Base-by-base conservation (phyloP, 176 grass and related monocot genomes). In the sorghum (Sorghum bicolor) region DNA sequence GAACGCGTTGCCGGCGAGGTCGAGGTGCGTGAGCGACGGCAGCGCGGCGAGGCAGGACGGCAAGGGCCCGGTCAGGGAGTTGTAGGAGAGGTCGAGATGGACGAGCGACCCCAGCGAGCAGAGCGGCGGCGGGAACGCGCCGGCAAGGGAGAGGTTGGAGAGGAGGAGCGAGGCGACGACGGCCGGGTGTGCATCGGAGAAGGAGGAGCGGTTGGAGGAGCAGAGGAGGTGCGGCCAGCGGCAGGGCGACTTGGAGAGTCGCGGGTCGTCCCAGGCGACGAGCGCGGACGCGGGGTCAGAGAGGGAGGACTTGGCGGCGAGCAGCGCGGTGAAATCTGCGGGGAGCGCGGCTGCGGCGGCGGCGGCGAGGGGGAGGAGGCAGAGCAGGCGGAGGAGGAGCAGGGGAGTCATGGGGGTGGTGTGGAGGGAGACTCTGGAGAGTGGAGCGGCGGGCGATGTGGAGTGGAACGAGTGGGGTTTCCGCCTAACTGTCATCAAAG, bases 21-120 rank as follows among this genome's bases (percentile, higher is more conserved):
- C 91, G 62, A 98, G 92, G 64, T 86, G 74, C 10, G 24, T 2
- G 48, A 98, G 57, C 32, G 85, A 82, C 4, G 83, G 85, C 52
- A 95, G 73, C 45, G 78, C 39, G 28, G 93, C 78, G 29, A 98
- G 85, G 8, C 83, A 85, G 45, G 64, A 10, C 0, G 93, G 96
- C 19, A 95, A 77, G 5, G 80, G 32, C 0, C 96, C 96, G 1
- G 77, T 36, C 1, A 98, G 66, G 4, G 72, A 29, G 70, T 98
- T 98, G 41, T 72, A 29, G 12, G 93, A 95, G 45, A 98, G 83
- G 91, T 93, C 93, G 45, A 98, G 91, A 45, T 76, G 47, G 5
- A 22, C 5, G 17, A 98, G 68, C 5, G 89, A 85, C 0, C 2
- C 9, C n/a, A 94, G 84, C 0, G 66, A 45, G 83, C 96, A 98